Evolutionary conservation across 805 yeast species (phyloP), one percentile per base, ranked within the genome.

Genomic region (Candida arabinofermentans): DNA sequence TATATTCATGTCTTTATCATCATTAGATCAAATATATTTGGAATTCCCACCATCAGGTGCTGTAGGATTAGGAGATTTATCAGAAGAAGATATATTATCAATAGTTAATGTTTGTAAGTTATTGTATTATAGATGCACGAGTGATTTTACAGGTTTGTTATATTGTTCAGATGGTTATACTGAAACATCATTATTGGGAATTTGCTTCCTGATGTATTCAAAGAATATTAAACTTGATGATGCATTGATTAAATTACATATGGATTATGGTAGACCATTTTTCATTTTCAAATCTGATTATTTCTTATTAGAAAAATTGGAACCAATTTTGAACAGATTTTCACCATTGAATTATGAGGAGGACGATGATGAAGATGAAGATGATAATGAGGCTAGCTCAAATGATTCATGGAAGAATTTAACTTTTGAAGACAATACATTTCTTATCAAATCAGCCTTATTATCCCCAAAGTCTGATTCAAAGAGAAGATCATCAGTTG

Each of bases 81-180:
- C 75, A 16, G 77, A 75, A 32, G 76, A 79, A 3, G 83, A 80
- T 50, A 67, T 88, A 34, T 65, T 75, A 19, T 71, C 85, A 7
- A 73, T 89, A 26, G 69, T 86, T 39, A 82, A 82, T 48, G 66
- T 84, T 16, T 81, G 93, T 61, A 86, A 84, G 58, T 64, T 84
- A 30, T 64, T 89, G 14, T 80, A 79, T 45, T 62, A 70, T 29
- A 66, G 61, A 26, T 65, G 70, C 36, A 8, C 52, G 42, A 18
- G 57, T 50, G 34, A 50, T 3, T 61, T 68, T 38, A 72, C 77
- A 3, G 66, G 79, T 0, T 69, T 90, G 45, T 66, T 90, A 8
- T 83, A 79, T 57, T 88, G 96, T 55, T 76, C 86, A 2, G 96
- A 91, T 63, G 98, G 98, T 0, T 91, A 90, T 61, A 87, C 96